Percentiles rank a stretch among this genome's conserved stretches.
Evolutionary conservation across 306 rosid genomes (phyloP).

Genomic region (Mimosa bimucronata): DNA sequence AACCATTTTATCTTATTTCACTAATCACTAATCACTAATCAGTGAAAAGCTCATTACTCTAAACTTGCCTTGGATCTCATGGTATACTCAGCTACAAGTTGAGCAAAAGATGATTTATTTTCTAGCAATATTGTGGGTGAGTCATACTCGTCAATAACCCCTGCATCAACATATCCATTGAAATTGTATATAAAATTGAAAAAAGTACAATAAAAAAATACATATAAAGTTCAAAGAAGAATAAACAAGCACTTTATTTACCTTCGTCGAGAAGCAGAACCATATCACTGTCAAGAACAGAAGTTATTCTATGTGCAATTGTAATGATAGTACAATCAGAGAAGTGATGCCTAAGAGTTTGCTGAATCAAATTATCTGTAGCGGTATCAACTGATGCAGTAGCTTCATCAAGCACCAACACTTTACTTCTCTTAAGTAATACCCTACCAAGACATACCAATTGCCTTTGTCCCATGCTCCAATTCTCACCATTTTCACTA

Average conservation of each 20-base stretch:
- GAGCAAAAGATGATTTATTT: constrained; percentile 65
- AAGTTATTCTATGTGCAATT: constrained; percentile 87
- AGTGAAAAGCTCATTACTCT: not conserved
- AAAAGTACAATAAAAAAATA: not conserved
- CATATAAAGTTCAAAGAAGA: not conserved
- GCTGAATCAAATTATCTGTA: constrained; percentile 85
- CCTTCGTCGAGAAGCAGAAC: constrained; percentile 80
- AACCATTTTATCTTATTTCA: not conserved
- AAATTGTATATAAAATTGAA: not conserved
- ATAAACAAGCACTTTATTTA: constrained; percentile 13
- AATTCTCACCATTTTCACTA: constrained; percentile 82
- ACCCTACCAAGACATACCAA: constrained; percentile 91
- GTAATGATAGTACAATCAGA: constrained; percentile 65
- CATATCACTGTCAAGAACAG: constrained; percentile 78
- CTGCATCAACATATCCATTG: constrained; percentile 40
- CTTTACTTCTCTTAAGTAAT: constrained; percentile 78
- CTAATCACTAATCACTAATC: not conserved
- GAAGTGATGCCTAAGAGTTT: constrained; percentile 71
- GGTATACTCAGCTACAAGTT: constrained; percentile 71
- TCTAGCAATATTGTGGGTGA: constrained; percentile 64
- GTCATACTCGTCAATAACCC: constrained; percentile 67
- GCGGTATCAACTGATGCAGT: constrained; percentile 93
- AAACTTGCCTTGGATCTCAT: constrained; percentile 50
- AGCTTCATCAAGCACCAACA: constrained; percentile 88
- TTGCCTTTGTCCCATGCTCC: constrained; percentile 98